Conservation (phyloP, 2,329 filamentous ascomycete species). For the Pseudogymnoascus sp. region DNA sequence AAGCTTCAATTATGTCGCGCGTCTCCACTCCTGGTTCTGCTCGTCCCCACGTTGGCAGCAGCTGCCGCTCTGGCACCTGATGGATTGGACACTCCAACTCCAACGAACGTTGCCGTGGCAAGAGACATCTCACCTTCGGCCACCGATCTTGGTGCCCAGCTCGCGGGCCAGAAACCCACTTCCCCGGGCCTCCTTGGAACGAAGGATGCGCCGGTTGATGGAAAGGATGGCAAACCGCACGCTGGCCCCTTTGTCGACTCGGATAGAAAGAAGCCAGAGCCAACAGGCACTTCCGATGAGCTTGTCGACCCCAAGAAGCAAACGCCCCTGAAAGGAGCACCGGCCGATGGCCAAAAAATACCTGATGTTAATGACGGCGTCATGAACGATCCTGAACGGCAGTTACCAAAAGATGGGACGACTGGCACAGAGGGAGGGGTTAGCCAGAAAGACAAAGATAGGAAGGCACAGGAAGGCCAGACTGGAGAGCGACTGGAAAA, state of each 20-base stretch:
- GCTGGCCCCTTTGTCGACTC: slow-evolving; percentile 70
- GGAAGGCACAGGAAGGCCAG: slow-evolving; percentile 57
- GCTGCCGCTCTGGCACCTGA: slow-evolving; percentile 29
- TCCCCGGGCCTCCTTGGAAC: slow-evolving; percentile 38
- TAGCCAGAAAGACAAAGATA: slow-evolving; percentile 73
- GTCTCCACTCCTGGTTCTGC: slow-evolving; percentile 50
- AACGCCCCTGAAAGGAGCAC: slow-evolving; percentile 42
- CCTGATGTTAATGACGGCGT: slow-evolving; percentile 67
- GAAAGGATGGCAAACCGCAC: slow-evolving; percentile 88
- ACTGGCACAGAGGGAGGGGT: slow-evolving; percentile 86
- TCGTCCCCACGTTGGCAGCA: slow-evolving; percentile 47
- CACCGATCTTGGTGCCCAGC: slow-evolving; percentile 16
- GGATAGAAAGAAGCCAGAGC: slow-evolving; percentile 34
- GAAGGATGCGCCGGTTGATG: slow-evolving; percentile 84
- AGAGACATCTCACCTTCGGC: slow-evolving; percentile 15
- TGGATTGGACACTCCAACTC: slow-evolving; percentile 11
- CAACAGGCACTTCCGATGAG: slow-evolving; percentile 27
- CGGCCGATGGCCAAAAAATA: slow-evolving; percentile 52
- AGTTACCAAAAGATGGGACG: slow-evolving; percentile 72
- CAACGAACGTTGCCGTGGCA: slow-evolving; percentile 19
- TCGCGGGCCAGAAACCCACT: slow-evolving; percentile 27
- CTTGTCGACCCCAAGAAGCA: slow-evolving; percentile 21
- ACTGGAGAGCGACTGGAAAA: slow-evolving; percentile 61
- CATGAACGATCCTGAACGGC: slow-evolving; percentile 80
- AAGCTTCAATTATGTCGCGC: slow-evolving; percentile 44